Conservation (phyloP, 345 rosid species). For the Noccaea bulbosa region DNA sequence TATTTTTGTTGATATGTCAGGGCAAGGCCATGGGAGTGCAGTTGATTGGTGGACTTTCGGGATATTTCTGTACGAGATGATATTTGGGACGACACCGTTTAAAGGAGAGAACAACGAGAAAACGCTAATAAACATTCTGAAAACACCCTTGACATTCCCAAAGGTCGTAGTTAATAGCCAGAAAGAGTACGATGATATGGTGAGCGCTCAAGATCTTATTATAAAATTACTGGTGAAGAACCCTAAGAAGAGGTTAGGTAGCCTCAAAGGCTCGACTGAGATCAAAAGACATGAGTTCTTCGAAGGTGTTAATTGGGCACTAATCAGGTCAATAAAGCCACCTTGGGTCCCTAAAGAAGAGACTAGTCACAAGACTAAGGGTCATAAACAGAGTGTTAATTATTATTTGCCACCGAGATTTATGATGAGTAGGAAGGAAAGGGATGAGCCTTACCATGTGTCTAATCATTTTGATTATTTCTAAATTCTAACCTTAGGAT, state of each 20-base stretch:
- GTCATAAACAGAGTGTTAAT: conserved; percentile 43
- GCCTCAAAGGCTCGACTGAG: conserved; percentile 73
- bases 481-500: conserved; percentile 57
- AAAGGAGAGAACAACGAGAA: conserved; percentile 91
- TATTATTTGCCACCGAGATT: conserved; percentile 46
- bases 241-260: conserved; percentile 84
- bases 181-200: conserved; percentile 68
- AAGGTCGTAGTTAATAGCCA: conserved; percentile 54
- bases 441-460: conserved; percentile 77
- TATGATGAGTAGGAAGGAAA: conserved; percentile 70
- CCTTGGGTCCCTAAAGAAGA: conserved; percentile 68
- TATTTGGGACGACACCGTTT: conserved; percentile 86
- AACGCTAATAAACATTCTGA: conserved; percentile 79
- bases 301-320: conserved; percentile 85
- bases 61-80: conserved; percentile 83
- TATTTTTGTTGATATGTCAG: conserved; percentile 31
- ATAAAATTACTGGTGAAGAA: conserved; percentile 71
- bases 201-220: conserved; percentile 73
- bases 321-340: conserved; percentile 79
- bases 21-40: conserved; percentile 94
- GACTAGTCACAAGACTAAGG: conserved; percentile 42
- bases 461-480: conserved; percentile 85
- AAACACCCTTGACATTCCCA: conserved; percentile 78
- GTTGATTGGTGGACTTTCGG: conserved; percentile 99
- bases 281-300: conserved; percentile 89